Percentiles rank a stretch among this genome's conserved stretches.
Evolutionary conservation across 148 eudicot genomes (phyloP).

Genomic region (Dysphania ambrosioides): DNA sequence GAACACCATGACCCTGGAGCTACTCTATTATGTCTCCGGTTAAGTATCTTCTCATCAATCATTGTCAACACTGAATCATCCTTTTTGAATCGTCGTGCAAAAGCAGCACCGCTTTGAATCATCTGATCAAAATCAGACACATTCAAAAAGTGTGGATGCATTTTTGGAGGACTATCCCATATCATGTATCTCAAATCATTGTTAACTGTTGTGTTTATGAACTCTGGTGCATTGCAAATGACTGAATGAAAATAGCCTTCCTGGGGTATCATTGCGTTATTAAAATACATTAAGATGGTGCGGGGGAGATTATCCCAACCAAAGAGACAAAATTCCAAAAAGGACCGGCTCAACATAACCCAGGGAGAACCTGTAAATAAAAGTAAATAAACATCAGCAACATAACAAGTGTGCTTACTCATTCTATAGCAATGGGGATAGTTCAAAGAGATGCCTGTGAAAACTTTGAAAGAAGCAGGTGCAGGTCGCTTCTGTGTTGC

Average conservation of each 20-base stretch:
- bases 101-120: slow-evolving; percentile 87
- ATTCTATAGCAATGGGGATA: not conserved
- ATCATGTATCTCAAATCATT: slow-evolving; percentile 77
- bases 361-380: slow-evolving; percentile 82
- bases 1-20: slow-evolving; percentile 94
- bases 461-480: slow-evolving; percentile 77
- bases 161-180: slow-evolving; percentile 96
- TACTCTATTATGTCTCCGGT: slow-evolving; percentile 53
- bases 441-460: slow-evolving; percentile 58
- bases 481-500: slow-evolving; percentile 75
- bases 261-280: slow-evolving; percentile 66
- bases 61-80: slow-evolving; percentile 64
- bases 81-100: slow-evolving; percentile 65
- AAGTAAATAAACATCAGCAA: slow-evolving; percentile 5
- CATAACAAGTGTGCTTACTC: not conserved
- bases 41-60: slow-evolving; percentile 70
- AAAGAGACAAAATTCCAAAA: slow-evolving; percentile 65
- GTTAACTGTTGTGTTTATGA: slow-evolving; percentile 80
- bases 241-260: slow-evolving; percentile 92
- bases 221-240: slow-evolving; percentile 74
- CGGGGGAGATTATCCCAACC: slow-evolving; percentile 99
- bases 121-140: slow-evolving; percentile 61
- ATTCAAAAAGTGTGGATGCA: slow-evolving; percentile 71
- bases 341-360: slow-evolving; percentile 70
- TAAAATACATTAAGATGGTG: slow-evolving; percentile 75